Evolutionary conservation across 305 asterid genomes (phyloP).

Genomic region (Fraxinus greggii): DNA sequence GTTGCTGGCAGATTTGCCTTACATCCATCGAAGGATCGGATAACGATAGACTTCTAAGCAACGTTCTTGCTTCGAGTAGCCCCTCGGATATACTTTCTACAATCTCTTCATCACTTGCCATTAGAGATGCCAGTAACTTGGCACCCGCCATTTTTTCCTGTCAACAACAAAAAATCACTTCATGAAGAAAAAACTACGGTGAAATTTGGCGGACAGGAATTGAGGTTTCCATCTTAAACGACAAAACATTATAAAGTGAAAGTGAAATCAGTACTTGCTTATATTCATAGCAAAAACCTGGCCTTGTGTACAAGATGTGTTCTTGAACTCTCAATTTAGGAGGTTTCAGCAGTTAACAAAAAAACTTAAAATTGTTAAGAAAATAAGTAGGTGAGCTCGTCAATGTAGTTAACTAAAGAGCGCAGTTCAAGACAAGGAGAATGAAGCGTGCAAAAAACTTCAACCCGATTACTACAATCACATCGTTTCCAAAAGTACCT

Average conservation of each 20-base stretch:
- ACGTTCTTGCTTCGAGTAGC: constrained; percentile 53
- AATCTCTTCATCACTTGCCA: constrained; percentile 82
- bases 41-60: constrained; percentile 50
- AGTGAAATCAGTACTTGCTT: not conserved
- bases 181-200: not conserved
- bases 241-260: not conserved
- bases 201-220: not conserved
- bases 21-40: constrained; percentile 59
- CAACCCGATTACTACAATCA: not conserved
- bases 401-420: not conserved
- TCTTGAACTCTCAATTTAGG: not conserved
- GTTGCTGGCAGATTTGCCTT: constrained; percentile 58
- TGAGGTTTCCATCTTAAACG: not conserved
- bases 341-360: not conserved
- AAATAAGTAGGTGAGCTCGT: not conserved
- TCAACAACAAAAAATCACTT: not conserved
- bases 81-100: constrained; percentile 53
- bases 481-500: constrained; percentile 46
- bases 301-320: not conserved
- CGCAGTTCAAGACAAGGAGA: not conserved
- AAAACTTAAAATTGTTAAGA: not conserved
- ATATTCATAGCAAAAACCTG: not conserved
- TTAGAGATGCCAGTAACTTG: constrained; percentile 66
- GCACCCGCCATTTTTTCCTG: constrained; percentile 76
- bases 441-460: not conserved